These are phyloP conservation scores for Eimeria falciformis DNA, from an alignment of 169 alveolate species.

Conservation along the genomic window DNA sequence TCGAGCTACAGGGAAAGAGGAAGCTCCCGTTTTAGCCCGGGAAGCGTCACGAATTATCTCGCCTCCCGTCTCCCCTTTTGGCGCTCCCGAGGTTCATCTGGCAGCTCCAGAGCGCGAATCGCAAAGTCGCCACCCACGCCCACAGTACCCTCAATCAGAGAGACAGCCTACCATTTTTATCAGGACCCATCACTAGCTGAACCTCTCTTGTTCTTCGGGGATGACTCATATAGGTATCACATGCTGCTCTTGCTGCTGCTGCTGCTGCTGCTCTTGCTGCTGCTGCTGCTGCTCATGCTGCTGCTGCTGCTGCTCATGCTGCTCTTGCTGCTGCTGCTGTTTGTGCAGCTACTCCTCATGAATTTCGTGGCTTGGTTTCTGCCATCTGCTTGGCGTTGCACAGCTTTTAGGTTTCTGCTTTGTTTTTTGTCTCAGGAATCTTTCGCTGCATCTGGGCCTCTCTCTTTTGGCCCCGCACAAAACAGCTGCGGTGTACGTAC, in stretches of 20 bases:
- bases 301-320: neutral
- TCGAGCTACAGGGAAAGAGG: neutral
- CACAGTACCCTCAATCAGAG: neutral
- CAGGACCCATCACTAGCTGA: neutral
- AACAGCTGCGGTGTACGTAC: slow-evolving; percentile 22
- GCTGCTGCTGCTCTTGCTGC: neutral
- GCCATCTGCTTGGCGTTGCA: neutral
- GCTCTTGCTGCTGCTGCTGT: neutral
- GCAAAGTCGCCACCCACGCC: neutral
- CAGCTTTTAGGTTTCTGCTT: neutral
- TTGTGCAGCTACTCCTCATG: no score
- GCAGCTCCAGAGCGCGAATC: neutral
- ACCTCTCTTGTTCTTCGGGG: neutral
- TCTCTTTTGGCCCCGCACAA: slow-evolving; percentile 20
- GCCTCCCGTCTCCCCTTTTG: neutral
- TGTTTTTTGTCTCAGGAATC: neutral
- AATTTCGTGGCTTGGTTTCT: neutral
- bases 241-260: neutral
- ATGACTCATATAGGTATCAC: neutral
- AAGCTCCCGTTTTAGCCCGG: neutral
- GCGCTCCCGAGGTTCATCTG: neutral
- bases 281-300: neutral
- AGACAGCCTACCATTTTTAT: neutral
- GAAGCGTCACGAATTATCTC: neutral
- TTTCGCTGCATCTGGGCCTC: neutral